Conservation (phyloP, 2,329 filamentous ascomycete species). For the Lithohypha guttulata region DNA sequence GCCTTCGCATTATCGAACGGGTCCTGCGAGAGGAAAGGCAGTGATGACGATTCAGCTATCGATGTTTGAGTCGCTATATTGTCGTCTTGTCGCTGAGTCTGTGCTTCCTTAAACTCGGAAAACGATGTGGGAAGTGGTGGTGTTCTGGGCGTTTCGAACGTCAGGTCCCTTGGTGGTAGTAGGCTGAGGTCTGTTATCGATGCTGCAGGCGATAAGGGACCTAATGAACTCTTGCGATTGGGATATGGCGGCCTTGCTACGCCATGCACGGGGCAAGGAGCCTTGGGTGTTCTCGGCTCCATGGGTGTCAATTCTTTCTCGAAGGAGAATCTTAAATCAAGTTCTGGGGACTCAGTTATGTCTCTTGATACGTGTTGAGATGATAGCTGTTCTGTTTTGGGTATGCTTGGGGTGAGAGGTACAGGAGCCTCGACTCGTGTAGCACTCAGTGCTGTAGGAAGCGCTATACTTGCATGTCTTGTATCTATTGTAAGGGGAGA, state of each 20-base stretch:
- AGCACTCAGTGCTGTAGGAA: too few relatives aligned
- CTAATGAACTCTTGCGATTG: too few relatives aligned
- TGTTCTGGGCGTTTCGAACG: neutral
- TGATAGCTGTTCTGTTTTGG: neutral
- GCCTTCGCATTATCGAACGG: neutral
- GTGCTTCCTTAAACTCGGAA: neutral
- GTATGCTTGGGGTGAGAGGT: too few relatives aligned
- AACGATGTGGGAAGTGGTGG: neutral
- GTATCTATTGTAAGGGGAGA: too few relatives aligned
- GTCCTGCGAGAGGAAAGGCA: conserved; percentile 2
- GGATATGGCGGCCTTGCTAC: too few relatives aligned
- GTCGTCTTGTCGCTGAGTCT: neutral
- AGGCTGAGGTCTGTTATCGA: neutral
- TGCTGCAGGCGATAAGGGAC: neutral
- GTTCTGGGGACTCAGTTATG: neutral
- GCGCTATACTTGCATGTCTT: too few relatives aligned
- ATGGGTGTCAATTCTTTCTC: neutral
- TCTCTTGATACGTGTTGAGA: neutral
- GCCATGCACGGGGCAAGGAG: neutral
- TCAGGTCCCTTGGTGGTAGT: neutral
- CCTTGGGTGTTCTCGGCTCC: neutral
- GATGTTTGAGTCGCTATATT: neutral
- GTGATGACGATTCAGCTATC: neutral
- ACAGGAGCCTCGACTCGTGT: too few relatives aligned
- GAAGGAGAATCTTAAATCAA: conserved; percentile 2